A percentile compares a stretch with the other conserved stretches of the same genome.
Evolutionary conservation across 306 rosid genomes (phyloP).

Genomic region (Prosopis cineraria): DNA sequence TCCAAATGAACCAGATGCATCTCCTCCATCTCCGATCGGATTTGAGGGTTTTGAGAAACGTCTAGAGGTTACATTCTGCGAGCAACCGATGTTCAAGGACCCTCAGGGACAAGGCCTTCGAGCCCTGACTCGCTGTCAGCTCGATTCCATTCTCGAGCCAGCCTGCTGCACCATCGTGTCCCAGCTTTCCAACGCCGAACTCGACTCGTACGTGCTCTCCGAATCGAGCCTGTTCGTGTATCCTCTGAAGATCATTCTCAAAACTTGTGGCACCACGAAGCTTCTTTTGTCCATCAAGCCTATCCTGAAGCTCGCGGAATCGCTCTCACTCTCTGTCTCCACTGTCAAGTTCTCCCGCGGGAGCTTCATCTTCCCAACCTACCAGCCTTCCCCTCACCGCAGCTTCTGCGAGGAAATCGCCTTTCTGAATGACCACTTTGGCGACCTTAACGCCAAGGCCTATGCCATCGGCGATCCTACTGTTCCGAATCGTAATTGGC

Average conservation of each 20-base stretch:
- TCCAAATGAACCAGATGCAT: not conserved
- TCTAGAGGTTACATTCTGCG: constrained; percentile 48
- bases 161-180: constrained; percentile 66
- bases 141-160: constrained; percentile 54
- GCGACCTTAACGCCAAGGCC: constrained; percentile 40
- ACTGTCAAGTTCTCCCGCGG: constrained; percentile 64
- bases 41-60: constrained; percentile 76
- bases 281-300: constrained; percentile 49
- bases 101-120: constrained; percentile 54
- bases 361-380: constrained; percentile 52
- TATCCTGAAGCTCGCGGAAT: constrained; percentile 45
- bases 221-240: constrained; percentile 66
- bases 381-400: constrained; percentile 63
- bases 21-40: constrained; percentile 48
- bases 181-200: constrained; percentile 45
- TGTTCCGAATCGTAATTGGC: constrained; percentile 51
- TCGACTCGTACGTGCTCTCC: constrained; percentile 71
- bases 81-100: constrained; percentile 43
- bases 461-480: constrained; percentile 50
- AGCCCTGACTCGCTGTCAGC: constrained; percentile 47
- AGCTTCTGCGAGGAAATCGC: constrained; percentile 56
- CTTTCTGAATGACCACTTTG: constrained; percentile 41
- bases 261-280: constrained; percentile 69
- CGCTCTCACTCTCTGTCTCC: constrained; percentile 43
- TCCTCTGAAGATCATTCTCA: constrained; percentile 51